phyloP scores from a whole-genome alignment of 108 stramenopile species.

The Cyclotella sp. region DNA sequence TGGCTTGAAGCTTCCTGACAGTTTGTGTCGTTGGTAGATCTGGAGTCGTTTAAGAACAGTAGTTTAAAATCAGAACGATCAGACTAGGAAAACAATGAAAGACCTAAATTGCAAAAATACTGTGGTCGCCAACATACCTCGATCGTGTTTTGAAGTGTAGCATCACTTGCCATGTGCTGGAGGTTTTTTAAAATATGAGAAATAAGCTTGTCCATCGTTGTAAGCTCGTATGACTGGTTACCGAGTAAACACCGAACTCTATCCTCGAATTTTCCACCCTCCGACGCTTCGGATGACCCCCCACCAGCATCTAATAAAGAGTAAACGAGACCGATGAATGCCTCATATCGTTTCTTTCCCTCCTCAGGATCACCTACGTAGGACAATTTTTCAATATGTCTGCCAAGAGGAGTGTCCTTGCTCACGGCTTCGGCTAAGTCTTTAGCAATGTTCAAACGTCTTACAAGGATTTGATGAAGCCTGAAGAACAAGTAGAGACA shows the following conservation, averaged over 20 bases:
- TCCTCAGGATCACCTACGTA: conserved; percentile 52
- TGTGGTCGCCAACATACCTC: conserved; percentile 34
- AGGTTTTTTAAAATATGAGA: conserved; percentile 86
- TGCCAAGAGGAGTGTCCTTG: conserved; percentile 63
- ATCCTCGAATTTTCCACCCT: conserved; percentile 84
- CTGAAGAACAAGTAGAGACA: conserved; percentile 88
- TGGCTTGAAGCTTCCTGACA: conserved; percentile 79
- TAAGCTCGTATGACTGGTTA: conserved; percentile 85
- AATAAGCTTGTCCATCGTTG: conserved; percentile 92
- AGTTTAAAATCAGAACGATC: neutral
- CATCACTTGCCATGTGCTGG: conserved; percentile 84
- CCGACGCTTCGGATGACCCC: conserved; percentile 51
- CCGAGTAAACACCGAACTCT: conserved; percentile 82
- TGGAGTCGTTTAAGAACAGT: neutral
- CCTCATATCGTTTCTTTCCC: conserved; percentile 77
- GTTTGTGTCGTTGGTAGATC: conserved; percentile 78
- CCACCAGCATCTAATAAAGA: conserved; percentile 63
- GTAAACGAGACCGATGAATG: conserved; percentile 78
- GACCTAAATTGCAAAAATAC: neutral
- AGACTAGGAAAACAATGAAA: neutral
- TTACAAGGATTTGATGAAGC: conserved; percentile 83
- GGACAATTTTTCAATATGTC: conserved; percentile 76
- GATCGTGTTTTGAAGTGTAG: conserved; percentile 81
- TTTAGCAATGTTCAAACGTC: conserved; percentile 80
- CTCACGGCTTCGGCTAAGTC: conserved; percentile 64